phyloP scores from a whole-genome alignment of 2,329 filamentous ascomycete species.

The Penicillium sp. region DNA sequence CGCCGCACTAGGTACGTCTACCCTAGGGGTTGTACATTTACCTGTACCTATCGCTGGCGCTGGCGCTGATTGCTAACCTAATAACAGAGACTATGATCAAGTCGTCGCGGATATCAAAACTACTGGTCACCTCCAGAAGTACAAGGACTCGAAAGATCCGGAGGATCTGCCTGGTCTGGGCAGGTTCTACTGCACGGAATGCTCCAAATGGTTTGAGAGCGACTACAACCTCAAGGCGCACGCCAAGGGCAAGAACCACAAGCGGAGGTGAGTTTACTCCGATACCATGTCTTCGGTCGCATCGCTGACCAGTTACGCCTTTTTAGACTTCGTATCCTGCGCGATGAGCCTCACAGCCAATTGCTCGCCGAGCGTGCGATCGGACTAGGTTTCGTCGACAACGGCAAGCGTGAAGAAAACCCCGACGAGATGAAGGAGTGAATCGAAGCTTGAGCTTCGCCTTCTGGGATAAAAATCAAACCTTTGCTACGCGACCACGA shows the following conservation, averaged over 20 bases:
- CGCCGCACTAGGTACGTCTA: conserved; percentile 62
- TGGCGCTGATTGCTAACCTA: conserved; percentile 14
- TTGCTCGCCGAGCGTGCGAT: conserved; percentile 80
- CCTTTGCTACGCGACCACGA: conserved; percentile 15
- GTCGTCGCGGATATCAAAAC: conserved; percentile 78
- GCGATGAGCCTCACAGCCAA: conserved; percentile 82
- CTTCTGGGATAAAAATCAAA: conserved; percentile 7
- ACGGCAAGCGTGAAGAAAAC: conserved; percentile 50
- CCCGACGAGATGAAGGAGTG: conserved; percentile 46
- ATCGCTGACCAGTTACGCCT: conserved; percentile 11
- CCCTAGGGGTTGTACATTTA: background rate
- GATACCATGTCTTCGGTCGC: background rate
- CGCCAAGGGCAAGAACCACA: conserved; percentile 86
- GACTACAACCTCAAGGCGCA: conserved; percentile 74
- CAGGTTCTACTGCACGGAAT: conserved; percentile 83
- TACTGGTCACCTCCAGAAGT: conserved; percentile 75
- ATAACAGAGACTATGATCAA: conserved; percentile 83
- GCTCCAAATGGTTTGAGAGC: conserved; percentile 94
- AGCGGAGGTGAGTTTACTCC: conserved; percentile 64
- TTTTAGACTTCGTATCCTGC: conserved; percentile 72
- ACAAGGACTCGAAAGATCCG: conserved; percentile 72
- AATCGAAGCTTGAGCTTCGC: conserved; percentile 4
- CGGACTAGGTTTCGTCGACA: conserved; percentile 66
- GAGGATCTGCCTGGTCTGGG: conserved; percentile 90
- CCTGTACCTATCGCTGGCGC: background rate